Percentiles rank a stretch among this genome's conserved stretches.
Conservation (phyloP, 139 green algal species). For the Chlamydomonas schloesseri region DNA sequence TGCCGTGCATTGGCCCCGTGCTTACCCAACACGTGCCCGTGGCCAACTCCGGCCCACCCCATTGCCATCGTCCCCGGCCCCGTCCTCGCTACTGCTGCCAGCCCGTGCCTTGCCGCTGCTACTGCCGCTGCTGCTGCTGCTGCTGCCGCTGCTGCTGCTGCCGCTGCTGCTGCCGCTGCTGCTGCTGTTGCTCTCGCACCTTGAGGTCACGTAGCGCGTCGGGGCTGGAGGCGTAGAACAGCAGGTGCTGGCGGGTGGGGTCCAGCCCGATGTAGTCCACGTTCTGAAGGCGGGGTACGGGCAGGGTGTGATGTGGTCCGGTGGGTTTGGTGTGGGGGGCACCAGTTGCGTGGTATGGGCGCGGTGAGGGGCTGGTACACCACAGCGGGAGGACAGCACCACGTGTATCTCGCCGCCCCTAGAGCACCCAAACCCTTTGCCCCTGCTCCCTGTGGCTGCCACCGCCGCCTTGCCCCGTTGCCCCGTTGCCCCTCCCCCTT, state of each 20-base stretch:
- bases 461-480: not conserved
- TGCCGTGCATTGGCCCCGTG: too few species aligned
- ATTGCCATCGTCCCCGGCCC: not conserved
- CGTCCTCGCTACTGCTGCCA: not conserved
- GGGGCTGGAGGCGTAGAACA: conserved; percentile 73
- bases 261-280: conserved; percentile 89
- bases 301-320: too few species aligned
- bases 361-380: too few species aligned
- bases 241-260: conserved; percentile 57
- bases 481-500: not conserved
- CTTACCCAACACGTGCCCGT: too few species aligned
- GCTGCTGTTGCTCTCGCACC: not conserved
- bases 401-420: too few species aligned
- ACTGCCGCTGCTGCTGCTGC: too few species aligned
- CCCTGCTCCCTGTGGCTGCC: too few species aligned
- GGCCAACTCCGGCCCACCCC: too few species aligned
- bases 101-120: too few species aligned
- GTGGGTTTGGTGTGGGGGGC: not conserved
- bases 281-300: conserved; percentile 56
- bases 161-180: not conserved
- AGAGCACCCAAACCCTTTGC: too few species aligned
- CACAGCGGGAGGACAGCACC: too few species aligned
- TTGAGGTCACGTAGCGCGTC: conserved; percentile 68
- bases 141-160: too few species aligned
- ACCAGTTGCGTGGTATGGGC: not conserved